phyloP scores from a whole-genome alignment of 1,284 basidiomycete genomes.

The Cutaneotrichosporon sp. region DNA sequence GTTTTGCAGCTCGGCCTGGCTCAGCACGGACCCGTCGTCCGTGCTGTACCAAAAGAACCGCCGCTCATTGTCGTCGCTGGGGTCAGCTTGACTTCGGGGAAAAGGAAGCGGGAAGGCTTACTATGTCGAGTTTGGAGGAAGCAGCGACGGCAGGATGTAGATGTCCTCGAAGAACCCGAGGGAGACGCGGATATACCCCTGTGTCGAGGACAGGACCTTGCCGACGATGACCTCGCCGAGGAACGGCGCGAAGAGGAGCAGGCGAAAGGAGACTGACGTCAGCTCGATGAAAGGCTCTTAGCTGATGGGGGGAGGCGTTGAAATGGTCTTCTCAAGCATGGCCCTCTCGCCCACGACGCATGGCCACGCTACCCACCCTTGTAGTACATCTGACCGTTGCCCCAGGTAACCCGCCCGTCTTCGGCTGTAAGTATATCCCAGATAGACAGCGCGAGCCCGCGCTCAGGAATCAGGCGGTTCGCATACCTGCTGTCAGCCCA shows the following conservation, averaged over 20 bases:
- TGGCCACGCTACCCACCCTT: slow-evolving; percentile 67
- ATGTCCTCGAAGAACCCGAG: slow-evolving; percentile 94
- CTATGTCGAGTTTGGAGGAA: slow-evolving; percentile 55
- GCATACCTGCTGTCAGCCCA: slow-evolving; percentile 64
- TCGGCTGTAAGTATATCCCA: slow-evolving; percentile 81
- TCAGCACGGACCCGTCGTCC: slow-evolving; percentile 49
- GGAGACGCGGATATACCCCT: slow-evolving; percentile 77
- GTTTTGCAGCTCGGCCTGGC: slow-evolving; percentile 56
- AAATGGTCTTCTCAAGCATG: too few relatives aligned
- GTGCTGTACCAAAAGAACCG: slow-evolving; percentile 71
- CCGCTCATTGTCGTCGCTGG: slow-evolving; percentile 52
- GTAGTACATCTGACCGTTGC: slow-evolving; percentile 92
- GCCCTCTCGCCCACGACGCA: not conserved
- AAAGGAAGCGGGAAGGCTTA: slow-evolving; percentile 5
- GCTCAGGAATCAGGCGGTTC: slow-evolving; percentile 84
- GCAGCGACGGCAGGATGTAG: slow-evolving; percentile 60
- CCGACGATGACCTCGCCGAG: slow-evolving; percentile 82
- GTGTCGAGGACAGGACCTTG: slow-evolving; percentile 76
- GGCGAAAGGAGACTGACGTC: slow-evolving; percentile 70
- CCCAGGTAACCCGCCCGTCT: slow-evolving; percentile 88
- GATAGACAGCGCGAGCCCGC: slow-evolving; percentile 82
- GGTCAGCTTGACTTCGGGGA: not conserved
- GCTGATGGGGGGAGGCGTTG: too few relatives aligned
- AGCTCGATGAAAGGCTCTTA: too few relatives aligned
- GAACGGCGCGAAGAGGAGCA: slow-evolving; percentile 90